phyloP scores from a whole-genome alignment of 1,139 yeast species.

The Tardiomyces blankii region DNA sequence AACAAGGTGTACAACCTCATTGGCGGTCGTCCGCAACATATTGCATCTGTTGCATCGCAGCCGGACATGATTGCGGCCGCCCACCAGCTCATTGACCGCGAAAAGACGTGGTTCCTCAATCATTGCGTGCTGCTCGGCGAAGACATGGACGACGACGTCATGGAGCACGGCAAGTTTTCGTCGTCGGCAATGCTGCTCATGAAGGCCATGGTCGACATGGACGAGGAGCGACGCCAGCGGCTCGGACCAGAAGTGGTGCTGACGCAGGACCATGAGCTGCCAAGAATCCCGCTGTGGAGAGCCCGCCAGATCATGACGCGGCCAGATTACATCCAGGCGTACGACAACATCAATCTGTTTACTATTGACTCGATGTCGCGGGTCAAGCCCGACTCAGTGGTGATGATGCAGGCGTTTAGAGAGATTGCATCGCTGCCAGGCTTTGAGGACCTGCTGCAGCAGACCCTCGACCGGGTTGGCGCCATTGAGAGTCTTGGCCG shows the following conservation, averaged over 20 bases:
- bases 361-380: conserved; percentile 61
- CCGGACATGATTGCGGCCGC: conserved; percentile 51
- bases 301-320: conserved; percentile 81
- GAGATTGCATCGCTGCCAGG: conserved; percentile 67
- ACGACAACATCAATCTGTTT: conserved; percentile 67
- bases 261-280: conserved; percentile 41
- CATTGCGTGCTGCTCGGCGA: conserved; percentile 71
- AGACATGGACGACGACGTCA: conserved; percentile 82
- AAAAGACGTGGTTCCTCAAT: conserved; percentile 76
- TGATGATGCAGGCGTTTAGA: conserved; percentile 84
- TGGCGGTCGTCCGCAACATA: conserved; percentile 81
- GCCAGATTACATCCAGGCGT: conserved; percentile 64
- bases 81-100: conserved; percentile 62
- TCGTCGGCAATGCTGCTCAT: conserved; percentile 67
- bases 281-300: conserved; percentile 72
- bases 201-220: conserved; percentile 64
- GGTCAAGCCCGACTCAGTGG: conserved; percentile 73
- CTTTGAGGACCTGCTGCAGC: conserved; percentile 56
- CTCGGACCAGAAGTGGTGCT: conserved; percentile 15
- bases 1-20: conserved; percentile 54
- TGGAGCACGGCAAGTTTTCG: conserved; percentile 75
- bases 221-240: conserved; percentile 24
- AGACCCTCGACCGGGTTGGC: conserved; percentile 59
- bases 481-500: conserved; percentile 74
- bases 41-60: conserved; percentile 64